A percentile compares a stretch with the other conserved stretches of the same genome.
Conservation (phyloP, 768 basidiomycete genomes). For the Chalciporus piperatus region DNA sequence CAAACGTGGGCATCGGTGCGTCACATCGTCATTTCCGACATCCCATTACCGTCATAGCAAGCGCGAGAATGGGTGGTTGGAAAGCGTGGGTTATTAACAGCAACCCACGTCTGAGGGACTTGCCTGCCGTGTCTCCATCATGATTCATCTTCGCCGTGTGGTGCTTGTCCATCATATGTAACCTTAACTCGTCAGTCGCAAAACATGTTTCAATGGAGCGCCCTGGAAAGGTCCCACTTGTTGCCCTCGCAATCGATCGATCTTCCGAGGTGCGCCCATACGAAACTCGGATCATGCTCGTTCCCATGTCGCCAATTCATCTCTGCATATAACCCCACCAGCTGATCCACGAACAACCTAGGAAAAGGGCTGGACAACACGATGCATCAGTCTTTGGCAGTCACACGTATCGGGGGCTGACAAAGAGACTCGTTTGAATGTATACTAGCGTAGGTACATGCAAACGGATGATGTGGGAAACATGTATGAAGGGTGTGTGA, state of each 20-base stretch:
- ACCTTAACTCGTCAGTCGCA: background rate
- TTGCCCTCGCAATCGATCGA: background rate
- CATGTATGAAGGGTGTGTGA: too few relatives aligned
- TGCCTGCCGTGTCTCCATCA: background rate
- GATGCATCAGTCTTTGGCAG: too few relatives aligned
- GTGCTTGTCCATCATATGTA: background rate
- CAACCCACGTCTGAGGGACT: too few relatives aligned
- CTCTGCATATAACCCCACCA: background rate
- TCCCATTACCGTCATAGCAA: background rate
- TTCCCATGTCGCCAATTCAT: background rate
- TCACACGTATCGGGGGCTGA: too few relatives aligned
- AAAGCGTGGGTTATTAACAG: background rate
- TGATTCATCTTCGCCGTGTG: background rate
- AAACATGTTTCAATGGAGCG: background rate
- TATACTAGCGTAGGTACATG: too few relatives aligned
- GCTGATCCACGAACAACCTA: background rate
- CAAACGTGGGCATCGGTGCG: background rate
- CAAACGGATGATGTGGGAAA: too few relatives aligned
- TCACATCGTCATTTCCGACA: background rate
- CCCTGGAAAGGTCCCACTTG: background rate
- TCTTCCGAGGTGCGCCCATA: background rate
- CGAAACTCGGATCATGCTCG: background rate
- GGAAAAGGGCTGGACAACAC: background rate
- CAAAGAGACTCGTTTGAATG: too few relatives aligned
- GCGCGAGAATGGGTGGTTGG: background rate